These are phyloP conservation scores for Nicotiana obtusifolia DNA, from an alignment of 257 asterid genomes.

Conservation along the genomic window DNA sequence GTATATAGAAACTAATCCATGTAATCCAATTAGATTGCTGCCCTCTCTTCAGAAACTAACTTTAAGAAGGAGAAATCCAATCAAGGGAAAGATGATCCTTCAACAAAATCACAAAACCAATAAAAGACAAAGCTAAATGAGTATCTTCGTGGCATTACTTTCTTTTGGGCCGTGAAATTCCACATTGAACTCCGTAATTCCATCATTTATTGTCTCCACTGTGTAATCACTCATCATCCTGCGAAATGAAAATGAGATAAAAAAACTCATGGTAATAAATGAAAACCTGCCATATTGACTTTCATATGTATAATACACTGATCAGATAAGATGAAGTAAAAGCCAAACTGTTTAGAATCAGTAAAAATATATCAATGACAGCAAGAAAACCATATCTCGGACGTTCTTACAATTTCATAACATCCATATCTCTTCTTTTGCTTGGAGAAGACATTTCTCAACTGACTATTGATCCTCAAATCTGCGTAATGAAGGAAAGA, in stretches of 20 bases:
- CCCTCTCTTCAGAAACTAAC: not conserved
- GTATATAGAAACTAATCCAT: not conserved
- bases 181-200: conserved; percentile 78
- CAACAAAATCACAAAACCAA: not conserved
- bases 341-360: not conserved
- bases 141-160: conserved; percentile 40
- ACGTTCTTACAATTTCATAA: conserved; percentile 79
- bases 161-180: conserved; percentile 93
- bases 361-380: not conserved
- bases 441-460: conserved; percentile 79
- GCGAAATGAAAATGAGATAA: conserved; percentile 12
- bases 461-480: not conserved
- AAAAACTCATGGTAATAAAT: not conserved
- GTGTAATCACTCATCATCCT: conserved; percentile 96
- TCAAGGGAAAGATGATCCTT: not conserved
- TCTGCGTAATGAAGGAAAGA: not conserved
- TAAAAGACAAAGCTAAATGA: not conserved
- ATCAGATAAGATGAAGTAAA: not conserved
- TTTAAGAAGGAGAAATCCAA: not conserved
- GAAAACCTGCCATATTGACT: not conserved
- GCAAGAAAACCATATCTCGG: not conserved
- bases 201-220: conserved; percentile 83
- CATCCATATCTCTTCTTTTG: conserved; percentile 94
- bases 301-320: not conserved
- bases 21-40: not conserved